A percentile compares a stretch with the other conserved stretches of the same genome.
These are phyloP conservation scores for Podaxis sp. DNA, from an alignment of 768 basidiomycete species.

Conservation along the genomic window DNA sequence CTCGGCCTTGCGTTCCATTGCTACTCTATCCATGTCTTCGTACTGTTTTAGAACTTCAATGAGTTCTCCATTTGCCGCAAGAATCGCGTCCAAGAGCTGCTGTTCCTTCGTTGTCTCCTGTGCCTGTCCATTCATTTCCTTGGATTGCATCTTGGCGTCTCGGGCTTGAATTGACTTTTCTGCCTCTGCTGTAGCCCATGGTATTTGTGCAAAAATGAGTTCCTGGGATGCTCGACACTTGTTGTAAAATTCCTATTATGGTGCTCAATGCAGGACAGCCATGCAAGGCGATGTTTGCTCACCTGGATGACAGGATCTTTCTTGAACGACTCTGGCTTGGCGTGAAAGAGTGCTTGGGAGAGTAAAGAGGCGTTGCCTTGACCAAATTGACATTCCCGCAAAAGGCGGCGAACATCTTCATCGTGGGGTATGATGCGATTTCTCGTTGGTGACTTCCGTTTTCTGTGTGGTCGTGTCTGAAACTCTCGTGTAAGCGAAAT, in stretches of 20 bases:
- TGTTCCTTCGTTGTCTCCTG: constrained; percentile 67
- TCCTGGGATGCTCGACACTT: constrained; percentile 85
- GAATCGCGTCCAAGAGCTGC: constrained; percentile 66
- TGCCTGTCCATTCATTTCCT: constrained; percentile 17
- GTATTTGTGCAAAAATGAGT: constrained; percentile 82
- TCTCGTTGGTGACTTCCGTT: constrained; percentile 37
- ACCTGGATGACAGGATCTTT: constrained; percentile 69
- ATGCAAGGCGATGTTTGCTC: constrained; percentile 21
- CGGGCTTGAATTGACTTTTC: constrained; percentile 56
- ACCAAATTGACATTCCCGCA: constrained; percentile 85
- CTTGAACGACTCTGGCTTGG: constrained; percentile 69
- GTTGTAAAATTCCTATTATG: constrained; percentile 71
- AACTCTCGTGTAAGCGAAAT: background rate
- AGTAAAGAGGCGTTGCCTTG: constrained; percentile 78
- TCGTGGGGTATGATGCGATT: constrained; percentile 64
- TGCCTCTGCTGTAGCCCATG: constrained; percentile 86
- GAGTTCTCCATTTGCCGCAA: constrained; percentile 74
- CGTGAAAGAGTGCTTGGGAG: constrained; percentile 65
- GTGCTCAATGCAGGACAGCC: constrained; percentile 3
- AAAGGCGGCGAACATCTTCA: constrained; percentile 80
- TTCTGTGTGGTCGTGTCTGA: constrained; percentile 26
- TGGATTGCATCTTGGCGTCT: constrained; percentile 27
- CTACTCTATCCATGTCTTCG: constrained; percentile 75
- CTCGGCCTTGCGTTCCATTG: constrained; percentile 59
- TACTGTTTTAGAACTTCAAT: constrained; percentile 68